phyloP scores from a whole-genome alignment of 805 yeast genomes.

The Teunomyces funiuensis region DNA sequence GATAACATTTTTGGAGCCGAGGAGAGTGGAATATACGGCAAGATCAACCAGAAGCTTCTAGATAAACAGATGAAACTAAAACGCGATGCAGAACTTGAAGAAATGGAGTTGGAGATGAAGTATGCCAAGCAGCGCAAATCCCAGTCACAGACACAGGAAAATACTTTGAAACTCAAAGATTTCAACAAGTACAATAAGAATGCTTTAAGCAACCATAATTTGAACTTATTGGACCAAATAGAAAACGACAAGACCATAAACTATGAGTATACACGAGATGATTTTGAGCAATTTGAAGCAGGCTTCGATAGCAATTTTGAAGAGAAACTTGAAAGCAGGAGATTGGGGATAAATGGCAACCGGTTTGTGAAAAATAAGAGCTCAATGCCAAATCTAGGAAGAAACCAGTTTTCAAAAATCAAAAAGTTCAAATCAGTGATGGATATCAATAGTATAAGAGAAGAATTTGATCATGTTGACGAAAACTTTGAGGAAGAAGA shows the following conservation, averaged over 20 bases:
- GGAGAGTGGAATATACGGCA: slow-evolving; percentile 34
- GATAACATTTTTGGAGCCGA: slow-evolving; percentile 40
- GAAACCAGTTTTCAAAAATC: slow-evolving; percentile 8
- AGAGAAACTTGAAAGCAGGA: slow-evolving; percentile 1
- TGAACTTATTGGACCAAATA: slow-evolving; percentile 19
- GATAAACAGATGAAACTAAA: slow-evolving; percentile 24
- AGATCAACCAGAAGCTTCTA: slow-evolving; percentile 24
- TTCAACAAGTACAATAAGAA: slow-evolving; percentile 16
- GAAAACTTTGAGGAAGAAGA: slow-evolving; percentile 8
- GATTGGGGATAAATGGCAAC: background rate
- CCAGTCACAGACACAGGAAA: slow-evolving; percentile 15
- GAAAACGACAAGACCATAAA: slow-evolving; percentile 36
- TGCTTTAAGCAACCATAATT: slow-evolving; percentile 8
- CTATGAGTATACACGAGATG: slow-evolving; percentile 38
- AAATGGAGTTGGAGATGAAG: slow-evolving; percentile 24
- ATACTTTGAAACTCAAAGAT: slow-evolving; percentile 32
- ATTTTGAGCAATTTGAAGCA: slow-evolving; percentile 36
- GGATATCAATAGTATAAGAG: slow-evolving; percentile 21
- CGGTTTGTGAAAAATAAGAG: slow-evolving; percentile 11
- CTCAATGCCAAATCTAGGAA: slow-evolving; percentile 23
- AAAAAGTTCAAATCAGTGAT: slow-evolving; percentile 35
- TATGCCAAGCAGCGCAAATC: slow-evolving; percentile 11
- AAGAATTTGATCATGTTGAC: slow-evolving; percentile 8
- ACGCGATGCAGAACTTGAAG: slow-evolving; percentile 36
- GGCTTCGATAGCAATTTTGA: slow-evolving; percentile 30